phyloP scores from a whole-genome alignment of 1,284 basidiomycete species.

The Cutaneotrichosporon mucoides region DNA sequence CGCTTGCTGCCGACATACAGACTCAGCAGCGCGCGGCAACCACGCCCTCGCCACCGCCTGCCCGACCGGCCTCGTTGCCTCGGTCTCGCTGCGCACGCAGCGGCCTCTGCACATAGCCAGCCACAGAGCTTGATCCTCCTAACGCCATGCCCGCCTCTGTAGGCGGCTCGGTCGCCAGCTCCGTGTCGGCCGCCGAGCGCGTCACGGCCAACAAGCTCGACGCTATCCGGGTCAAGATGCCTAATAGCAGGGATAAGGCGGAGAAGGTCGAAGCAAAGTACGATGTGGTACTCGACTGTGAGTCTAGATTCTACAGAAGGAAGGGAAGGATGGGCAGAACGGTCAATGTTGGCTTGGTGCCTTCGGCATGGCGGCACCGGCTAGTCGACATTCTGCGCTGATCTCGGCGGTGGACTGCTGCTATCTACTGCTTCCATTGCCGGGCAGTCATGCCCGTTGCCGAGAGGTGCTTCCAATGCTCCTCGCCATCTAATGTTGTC shows the following conservation, averaged over 20 bases:
- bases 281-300: constrained; percentile 38
- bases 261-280: constrained; percentile 28
- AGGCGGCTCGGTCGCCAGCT: background rate
- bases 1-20: no score
- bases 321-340: no score
- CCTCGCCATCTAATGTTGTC: no score
- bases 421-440: background rate
- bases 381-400: background rate
- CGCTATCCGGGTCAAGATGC: constrained; percentile 8
- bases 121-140: background rate
- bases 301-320: constrained; percentile 12
- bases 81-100: no score
- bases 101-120: no score
- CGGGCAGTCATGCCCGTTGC: no score
- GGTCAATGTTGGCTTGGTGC: no score
- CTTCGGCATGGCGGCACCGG: no score
- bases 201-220: constrained; percentile 5
- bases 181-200: constrained; percentile 4
- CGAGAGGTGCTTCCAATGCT: no score
- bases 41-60: no score
- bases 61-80: no score
- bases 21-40: no score
- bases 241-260: constrained; percentile 3
- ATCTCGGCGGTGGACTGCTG: background rate
- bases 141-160: background rate